phyloP scores from a whole-genome alignment of 129 eudicot species.

The Tanacetum coccineum region DNA sequence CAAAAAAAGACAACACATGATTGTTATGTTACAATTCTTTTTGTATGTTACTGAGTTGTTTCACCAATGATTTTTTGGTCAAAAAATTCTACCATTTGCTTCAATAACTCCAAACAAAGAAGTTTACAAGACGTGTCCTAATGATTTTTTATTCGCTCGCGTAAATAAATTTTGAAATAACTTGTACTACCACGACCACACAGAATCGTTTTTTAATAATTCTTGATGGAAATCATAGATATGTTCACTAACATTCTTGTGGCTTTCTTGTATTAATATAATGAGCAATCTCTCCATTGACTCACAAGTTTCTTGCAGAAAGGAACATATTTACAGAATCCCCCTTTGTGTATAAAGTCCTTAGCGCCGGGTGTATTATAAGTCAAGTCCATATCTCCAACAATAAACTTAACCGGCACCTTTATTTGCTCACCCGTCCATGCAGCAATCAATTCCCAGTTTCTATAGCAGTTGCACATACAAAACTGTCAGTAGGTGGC shows the following conservation, averaged over 20 bases:
- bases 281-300: conserved; percentile 88
- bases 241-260: conserved; percentile 55
- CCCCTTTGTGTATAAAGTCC: too few species aligned
- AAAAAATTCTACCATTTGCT: too few species aligned
- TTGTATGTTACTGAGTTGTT: too few species aligned
- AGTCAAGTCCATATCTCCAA: too few species aligned
- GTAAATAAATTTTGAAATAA: not conserved
- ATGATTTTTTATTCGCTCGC: not conserved
- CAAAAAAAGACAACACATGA: too few species aligned
- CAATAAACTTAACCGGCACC: conserved; percentile 84
- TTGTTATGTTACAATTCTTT: too few species aligned
- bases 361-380: too few species aligned
- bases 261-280: conserved; percentile 67
- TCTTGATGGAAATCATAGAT: conserved; percentile 60
- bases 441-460: conserved; percentile 67
- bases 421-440: conserved; percentile 73
- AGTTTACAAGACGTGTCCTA: conserved; percentile 1
- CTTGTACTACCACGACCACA: not conserved
- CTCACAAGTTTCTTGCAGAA: conserved; percentile 67
- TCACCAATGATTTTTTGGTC: too few species aligned
- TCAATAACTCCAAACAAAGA: too few species aligned
- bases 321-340: conserved; percentile 58
- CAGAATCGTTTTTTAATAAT: conserved; percentile 36
- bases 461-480: conserved; percentile 36
- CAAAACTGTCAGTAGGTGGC: not conserved